Percentiles rank a stretch among this genome's conserved stretches.
phyloP scores from a whole-genome alignment of 495 filamentous ascomycete genomes.

The Glonium stellatum region DNA sequence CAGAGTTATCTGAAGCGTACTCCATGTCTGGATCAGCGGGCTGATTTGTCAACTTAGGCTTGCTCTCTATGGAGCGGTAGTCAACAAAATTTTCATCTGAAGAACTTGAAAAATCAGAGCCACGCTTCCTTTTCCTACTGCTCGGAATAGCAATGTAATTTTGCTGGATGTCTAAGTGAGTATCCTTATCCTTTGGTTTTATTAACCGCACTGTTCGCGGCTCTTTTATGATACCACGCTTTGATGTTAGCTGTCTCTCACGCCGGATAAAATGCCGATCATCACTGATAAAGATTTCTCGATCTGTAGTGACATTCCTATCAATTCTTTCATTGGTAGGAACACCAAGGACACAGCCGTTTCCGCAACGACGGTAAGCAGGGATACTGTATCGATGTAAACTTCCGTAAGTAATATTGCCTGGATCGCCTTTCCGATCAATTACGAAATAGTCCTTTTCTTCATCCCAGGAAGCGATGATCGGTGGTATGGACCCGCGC shows the following conservation, averaged over 20 bases:
- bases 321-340: constrained; percentile 46
- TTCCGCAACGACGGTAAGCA: constrained; percentile 51
- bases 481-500: neutral
- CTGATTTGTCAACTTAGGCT: constrained; percentile 40
- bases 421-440: constrained; percentile 50
- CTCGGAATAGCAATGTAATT: constrained; percentile 24
- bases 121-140: constrained; percentile 28
- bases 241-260: constrained; percentile 11
- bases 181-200: neutral
- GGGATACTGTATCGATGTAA: constrained; percentile 56
- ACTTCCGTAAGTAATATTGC: constrained; percentile 55
- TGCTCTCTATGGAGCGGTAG: constrained; percentile 66
- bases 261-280: neutral
- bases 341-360: constrained; percentile 54
- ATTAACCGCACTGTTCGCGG: constrained; percentile 7
- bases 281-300: constrained; percentile 5
- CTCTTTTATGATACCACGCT: neutral
- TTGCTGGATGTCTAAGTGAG: neutral
- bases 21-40: constrained; percentile 45
- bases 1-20: constrained; percentile 45
- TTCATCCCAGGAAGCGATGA: neutral
- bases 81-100: constrained; percentile 34
- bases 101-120: constrained; percentile 3
- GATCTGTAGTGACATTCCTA: constrained; percentile 26
- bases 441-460: constrained; percentile 15